Percentiles rank a stretch among this genome's conserved stretches.
These are phyloP conservation scores for Coprinellus aureogranulatus DNA, from an alignment of 768 basidiomycete genomes.

Conservation along the genomic window DNA sequence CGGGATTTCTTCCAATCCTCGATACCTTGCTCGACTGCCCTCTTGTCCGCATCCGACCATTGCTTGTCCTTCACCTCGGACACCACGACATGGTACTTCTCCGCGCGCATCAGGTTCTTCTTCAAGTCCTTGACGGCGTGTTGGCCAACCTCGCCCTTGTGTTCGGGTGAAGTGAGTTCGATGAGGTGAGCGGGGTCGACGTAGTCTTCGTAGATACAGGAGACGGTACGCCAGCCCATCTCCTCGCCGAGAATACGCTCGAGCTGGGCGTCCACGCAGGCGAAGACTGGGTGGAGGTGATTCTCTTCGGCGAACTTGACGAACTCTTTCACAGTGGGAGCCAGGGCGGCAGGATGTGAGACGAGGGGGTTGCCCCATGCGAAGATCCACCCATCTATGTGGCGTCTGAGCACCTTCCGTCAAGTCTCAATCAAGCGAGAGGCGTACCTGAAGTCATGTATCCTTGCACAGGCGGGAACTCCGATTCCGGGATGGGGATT, in stretches of 20 bases:
- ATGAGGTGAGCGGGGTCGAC: constrained; percentile 48
- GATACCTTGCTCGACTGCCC: constrained; percentile 51
- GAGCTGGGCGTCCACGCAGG: constrained; percentile 51
- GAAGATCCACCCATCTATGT: constrained; percentile 46
- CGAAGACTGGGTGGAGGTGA: constrained; percentile 55
- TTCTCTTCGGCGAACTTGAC: constrained; percentile 42
- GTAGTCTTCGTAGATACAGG: constrained; percentile 63
- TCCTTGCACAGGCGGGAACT: constrained; percentile 53
- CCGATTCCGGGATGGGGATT: constrained; percentile 32
- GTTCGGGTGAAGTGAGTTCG: constrained; percentile 34
- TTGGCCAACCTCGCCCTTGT: constrained; percentile 34
- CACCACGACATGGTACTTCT: constrained; percentile 52
- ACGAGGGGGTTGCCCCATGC: constrained; percentile 66
- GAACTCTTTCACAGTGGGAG: constrained; percentile 40
- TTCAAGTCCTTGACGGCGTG: constrained; percentile 54
- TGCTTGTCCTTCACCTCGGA: constrained; percentile 36
- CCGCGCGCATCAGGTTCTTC: constrained; percentile 59
- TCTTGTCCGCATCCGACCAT: constrained; percentile 44
- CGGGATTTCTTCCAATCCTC: constrained; percentile 52
- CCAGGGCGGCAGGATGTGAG: constrained; percentile 34
- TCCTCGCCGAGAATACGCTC: constrained; percentile 48
- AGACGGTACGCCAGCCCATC: constrained; percentile 57
- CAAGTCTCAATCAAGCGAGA: not conserved
- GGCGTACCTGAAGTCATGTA: constrained; percentile 45
- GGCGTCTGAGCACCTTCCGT: constrained; percentile 16